Evolutionary conservation across 495 filamentous ascomycete genomes (phyloP).

Genomic region (Hyaloscypha variabilis): DNA sequence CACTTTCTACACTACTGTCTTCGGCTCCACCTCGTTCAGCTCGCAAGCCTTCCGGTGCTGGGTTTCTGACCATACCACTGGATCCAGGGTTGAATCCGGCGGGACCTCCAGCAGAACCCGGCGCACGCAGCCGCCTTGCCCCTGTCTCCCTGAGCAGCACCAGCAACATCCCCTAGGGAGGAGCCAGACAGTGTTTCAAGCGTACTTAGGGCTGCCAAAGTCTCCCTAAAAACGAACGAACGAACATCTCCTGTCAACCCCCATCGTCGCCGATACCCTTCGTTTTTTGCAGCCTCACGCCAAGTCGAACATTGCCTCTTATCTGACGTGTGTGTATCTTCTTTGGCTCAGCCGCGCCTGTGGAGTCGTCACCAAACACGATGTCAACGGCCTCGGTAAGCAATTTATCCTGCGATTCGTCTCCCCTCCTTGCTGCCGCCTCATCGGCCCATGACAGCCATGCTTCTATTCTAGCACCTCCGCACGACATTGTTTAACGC

Average conservation of each 20-base stretch:
- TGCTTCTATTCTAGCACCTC: background rate
- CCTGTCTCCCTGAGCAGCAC: background rate
- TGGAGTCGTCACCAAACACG: background rate
- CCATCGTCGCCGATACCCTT: background rate
- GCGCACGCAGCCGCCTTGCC: conserved; percentile 3
- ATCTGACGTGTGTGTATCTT: background rate
- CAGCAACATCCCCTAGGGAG: background rate
- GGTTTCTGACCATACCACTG: background rate
- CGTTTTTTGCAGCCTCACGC: background rate
- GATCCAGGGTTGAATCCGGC: background rate
- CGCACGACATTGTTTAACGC: background rate
- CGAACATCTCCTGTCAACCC: background rate
- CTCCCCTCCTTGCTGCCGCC: background rate
- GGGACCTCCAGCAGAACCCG: background rate
- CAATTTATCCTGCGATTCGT: background rate
- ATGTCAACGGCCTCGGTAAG: conserved; percentile 23
- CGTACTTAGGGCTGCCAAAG: background rate
- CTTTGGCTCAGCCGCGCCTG: background rate
- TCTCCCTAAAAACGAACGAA: background rate
- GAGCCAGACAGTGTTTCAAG: background rate
- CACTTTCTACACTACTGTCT: background rate
- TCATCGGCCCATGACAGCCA: background rate
- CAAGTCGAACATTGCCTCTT: background rate
- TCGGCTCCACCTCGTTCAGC: background rate
- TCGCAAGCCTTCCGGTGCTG: background rate